A percentile compares a stretch with the other conserved stretches of the same genome.
phyloP scores from a whole-genome alignment of 2,329 filamentous ascomycete genomes.

The Xylariaceae sp. region DNA sequence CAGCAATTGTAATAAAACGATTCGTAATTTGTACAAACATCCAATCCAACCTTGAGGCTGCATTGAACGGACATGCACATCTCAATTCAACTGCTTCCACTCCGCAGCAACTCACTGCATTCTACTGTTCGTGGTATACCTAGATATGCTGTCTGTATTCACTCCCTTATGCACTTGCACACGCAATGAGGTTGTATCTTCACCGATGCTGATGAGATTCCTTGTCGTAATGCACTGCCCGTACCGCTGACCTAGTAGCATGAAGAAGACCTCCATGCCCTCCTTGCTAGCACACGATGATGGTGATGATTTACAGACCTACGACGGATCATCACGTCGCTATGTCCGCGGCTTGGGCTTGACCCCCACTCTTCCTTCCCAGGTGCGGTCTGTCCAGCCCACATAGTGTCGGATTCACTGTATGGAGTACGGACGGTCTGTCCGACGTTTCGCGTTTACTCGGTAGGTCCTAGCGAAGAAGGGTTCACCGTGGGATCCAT shows the following conservation, averaged over 20 bases:
- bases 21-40: background rate
- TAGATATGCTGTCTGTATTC: background rate
- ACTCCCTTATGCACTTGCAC: background rate
- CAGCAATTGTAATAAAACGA: slow-evolving; percentile 8
- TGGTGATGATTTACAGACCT: background rate
- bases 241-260: too few species aligned
- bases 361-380: background rate
- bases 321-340: background rate
- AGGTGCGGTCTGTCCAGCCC: background rate
- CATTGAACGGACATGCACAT: background rate
- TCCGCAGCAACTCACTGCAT: background rate
- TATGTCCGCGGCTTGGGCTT: background rate
- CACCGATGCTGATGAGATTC: background rate
- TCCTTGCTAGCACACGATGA: too few species aligned
- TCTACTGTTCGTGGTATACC: too few species aligned
- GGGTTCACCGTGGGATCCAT: too few species aligned
- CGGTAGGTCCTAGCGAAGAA: background rate
- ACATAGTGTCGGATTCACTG: background rate
- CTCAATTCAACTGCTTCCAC: background rate
- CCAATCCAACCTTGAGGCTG: too few species aligned
- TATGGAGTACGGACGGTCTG: background rate
- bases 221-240: too few species aligned
- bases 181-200: background rate
- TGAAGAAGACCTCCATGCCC: too few species aligned
- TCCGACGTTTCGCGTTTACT: background rate